Evolutionary conservation across 176 grass and related monocot genomes (phyloP).

Genomic region (Triticum timopheevii): DNA sequence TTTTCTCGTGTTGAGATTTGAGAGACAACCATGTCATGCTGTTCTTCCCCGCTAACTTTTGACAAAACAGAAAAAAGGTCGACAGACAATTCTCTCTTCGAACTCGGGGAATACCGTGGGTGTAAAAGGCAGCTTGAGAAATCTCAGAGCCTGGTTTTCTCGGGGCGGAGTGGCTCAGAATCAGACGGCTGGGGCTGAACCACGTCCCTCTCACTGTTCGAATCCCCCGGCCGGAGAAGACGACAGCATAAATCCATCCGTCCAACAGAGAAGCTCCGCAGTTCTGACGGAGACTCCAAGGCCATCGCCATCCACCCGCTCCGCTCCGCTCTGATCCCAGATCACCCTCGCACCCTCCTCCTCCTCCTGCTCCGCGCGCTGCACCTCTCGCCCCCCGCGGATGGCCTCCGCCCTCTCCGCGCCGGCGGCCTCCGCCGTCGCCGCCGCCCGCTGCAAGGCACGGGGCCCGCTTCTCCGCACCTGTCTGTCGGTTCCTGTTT

Average conservation of each 20-base stretch:
- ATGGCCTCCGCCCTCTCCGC: conserved; percentile 40
- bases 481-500: neutral
- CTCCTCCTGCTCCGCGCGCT: neutral
- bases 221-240: neutral
- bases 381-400: neutral
- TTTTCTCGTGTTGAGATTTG: neutral
- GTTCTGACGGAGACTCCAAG: conserved; percentile 36
- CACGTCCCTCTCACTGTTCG: neutral
- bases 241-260: neutral
- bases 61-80: too few species aligned
- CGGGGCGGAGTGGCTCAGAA: neutral
- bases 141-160: neutral
- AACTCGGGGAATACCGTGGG: too few species aligned
- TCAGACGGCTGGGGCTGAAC: neutral
- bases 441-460: conserved; percentile 38
- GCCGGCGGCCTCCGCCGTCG: conserved; percentile 31
- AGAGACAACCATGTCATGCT: neutral
- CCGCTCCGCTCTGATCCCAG: neutral
- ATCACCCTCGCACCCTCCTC: neutral
- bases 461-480: too few species aligned
- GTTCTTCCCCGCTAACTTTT: neutral
- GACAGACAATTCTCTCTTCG: too few species aligned
- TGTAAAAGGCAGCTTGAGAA: neutral
- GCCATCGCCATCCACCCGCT: conserved; percentile 39
- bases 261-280: neutral